These are phyloP conservation scores for Saccharomyces hybrid DNA, from an alignment of 1,139 yeast genomes.

Conservation along the genomic window DNA sequence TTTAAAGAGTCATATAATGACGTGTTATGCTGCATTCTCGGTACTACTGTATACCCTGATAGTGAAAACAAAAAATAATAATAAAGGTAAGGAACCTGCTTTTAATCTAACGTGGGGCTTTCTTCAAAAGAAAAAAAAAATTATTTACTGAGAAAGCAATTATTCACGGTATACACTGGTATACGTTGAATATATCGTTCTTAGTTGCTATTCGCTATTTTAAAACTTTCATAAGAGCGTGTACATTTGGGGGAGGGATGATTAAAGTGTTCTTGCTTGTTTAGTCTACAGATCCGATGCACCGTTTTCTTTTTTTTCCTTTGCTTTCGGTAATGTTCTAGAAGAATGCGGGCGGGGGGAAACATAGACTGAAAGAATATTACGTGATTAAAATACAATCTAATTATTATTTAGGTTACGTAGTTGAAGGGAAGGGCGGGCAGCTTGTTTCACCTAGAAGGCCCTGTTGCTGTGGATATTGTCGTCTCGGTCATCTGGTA, in stretches of 20 bases:
- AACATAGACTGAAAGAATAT: not conserved
- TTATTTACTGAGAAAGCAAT: not conserved
- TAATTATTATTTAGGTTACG: not conserved
- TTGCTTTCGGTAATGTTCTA: not conserved
- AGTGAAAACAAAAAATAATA: not conserved
- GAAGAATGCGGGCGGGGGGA: not conserved
- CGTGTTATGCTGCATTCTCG: conserved; percentile 17
- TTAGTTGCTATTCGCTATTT: not conserved
- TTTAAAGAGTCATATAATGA: conserved; percentile 19
- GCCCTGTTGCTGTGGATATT: not conserved
- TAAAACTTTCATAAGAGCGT: not conserved
- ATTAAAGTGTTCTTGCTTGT: not conserved
- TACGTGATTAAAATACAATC: not conserved
- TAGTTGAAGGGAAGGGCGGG: not conserved
- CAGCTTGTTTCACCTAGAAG: not conserved
- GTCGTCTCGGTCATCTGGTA: not conserved
- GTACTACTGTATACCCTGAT: not conserved
- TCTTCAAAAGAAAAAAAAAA: not conserved
- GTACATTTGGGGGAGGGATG: not conserved
- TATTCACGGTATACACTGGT: not conserved
- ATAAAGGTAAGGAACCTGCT: not conserved
- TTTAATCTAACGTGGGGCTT: too few species aligned
- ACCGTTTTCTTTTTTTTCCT: not conserved
- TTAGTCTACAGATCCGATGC: not conserved
- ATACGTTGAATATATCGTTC: not conserved